Evolutionary conservation across 225 moss, liverwort and hornwort species (phyloP), one percentile per base, ranked within the genome.

Genomic region (Rhytidiadelphus loreus): DNA sequence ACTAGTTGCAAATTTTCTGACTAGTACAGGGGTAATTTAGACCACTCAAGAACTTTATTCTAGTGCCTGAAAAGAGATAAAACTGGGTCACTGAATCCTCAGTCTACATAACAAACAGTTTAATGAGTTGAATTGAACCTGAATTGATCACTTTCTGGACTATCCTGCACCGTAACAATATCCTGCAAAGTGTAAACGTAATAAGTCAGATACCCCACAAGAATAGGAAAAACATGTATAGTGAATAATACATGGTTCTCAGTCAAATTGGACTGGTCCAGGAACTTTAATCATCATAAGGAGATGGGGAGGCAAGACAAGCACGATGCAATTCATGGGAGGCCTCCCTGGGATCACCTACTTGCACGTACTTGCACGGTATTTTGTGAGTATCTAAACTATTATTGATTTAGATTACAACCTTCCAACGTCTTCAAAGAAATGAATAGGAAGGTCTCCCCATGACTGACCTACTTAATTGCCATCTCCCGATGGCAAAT

Each of bases 61-160:
- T 69, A 18, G 32, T 70, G 29, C 60, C 73, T 43, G 72, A 59
- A 35, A 79, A 68, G 44, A 56, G 48, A 46, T 61, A 46, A 53
- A 61, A 75, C 63, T 76, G 60, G 16, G 62, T 60, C 61, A 55
- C 39, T 82, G 57, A 88, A 92, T 50, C 16, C 16, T 76, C n/a
- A n/a, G n/a, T n/a, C 77, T 82, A 60, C 77, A 77, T 13, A 77
- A 60, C 68, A 84, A 85, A 43, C 69, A 76, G 80, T 70, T 86
- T 61, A 68, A 75, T n/a, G 59, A 79, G 85, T 68, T 73, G 83
- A 90, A 77, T 32, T 75, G 50, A 83, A 94, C 95, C 95, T 95
- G 91, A 95, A 95, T 91, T 93, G 95, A 88, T 95, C 93, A 89
- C 92, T 93, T 89, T 93, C 93, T 59, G 77, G n/a, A 88, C 59